Conservation (phyloP, 2,329 filamentous ascomycete species). For the Exophiala sideris region DNA sequence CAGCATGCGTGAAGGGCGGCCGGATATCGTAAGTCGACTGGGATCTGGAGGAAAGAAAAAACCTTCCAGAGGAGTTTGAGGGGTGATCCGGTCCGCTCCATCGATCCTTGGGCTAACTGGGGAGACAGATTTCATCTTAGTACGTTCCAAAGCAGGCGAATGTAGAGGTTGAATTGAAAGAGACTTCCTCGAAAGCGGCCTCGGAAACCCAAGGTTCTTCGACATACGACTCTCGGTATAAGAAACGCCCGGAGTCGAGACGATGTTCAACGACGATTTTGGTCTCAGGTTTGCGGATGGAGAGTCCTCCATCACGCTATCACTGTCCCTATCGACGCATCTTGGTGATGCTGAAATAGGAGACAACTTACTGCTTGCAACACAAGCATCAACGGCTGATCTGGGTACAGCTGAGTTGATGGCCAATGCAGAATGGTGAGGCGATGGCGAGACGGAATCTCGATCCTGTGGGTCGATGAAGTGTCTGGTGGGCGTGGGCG, state of each 20-base stretch:
- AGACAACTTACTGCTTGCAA: slow-evolving; percentile 39
- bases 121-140: slow-evolving; percentile 53
- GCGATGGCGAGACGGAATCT: slow-evolving; percentile 27
- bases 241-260: slow-evolving; percentile 33
- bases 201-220: slow-evolving; percentile 40
- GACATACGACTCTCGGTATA: slow-evolving; percentile 39
- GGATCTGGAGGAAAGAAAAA: slow-evolving; percentile 74
- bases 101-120: slow-evolving; percentile 62
- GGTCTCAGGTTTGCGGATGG: slow-evolving; percentile 32
- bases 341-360: slow-evolving; percentile 30
- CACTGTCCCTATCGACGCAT: slow-evolving; percentile 33
- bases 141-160: slow-evolving; percentile 43
- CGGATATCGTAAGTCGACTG: slow-evolving; percentile 78
- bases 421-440: slow-evolving; percentile 20
- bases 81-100: slow-evolving; percentile 55
- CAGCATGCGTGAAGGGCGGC: slow-evolving; percentile 45
- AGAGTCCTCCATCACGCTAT: slow-evolving; percentile 33
- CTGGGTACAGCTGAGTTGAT: slow-evolving; percentile 27
- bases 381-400: slow-evolving; percentile 15
- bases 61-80: slow-evolving; percentile 74
- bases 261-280: slow-evolving; percentile 34
- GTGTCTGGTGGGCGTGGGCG: slow-evolving; percentile 89
- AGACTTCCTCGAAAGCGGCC: slow-evolving; percentile 40
- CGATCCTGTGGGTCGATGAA: slow-evolving; percentile 13
- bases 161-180: slow-evolving; percentile 26